Percentiles rank a stretch among this genome's conserved stretches.
These are phyloP conservation scores for Fusarium verticillioides DNA, from an alignment of 2,329 filamentous ascomycete genomes.

Conservation along the genomic window DNA sequence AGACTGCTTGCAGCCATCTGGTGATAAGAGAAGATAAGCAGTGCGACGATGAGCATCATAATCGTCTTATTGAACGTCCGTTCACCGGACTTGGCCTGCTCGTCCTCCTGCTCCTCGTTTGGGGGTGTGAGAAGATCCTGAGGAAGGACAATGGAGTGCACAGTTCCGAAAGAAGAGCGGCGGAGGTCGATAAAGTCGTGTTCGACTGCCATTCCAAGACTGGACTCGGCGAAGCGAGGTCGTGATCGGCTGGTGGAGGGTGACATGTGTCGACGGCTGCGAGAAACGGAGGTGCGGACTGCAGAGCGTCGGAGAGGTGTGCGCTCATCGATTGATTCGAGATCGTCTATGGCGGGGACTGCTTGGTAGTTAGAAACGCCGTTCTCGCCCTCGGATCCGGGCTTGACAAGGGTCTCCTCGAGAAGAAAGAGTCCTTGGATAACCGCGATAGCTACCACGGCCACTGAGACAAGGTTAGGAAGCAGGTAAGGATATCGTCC, in stretches of 20 bases:
- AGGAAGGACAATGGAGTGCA: constrained; percentile 53
- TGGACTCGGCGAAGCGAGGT: constrained; percentile 38
- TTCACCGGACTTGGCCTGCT: constrained; percentile 27
- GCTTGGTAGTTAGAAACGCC: constrained; percentile 33
- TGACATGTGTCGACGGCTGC: constrained; percentile 26
- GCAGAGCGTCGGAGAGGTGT: constrained; percentile 35
- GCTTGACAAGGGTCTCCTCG: constrained; percentile 52
- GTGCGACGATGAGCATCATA: constrained; percentile 50
- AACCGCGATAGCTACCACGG: constrained; percentile 72
- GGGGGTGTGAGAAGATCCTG: constrained; percentile 33
- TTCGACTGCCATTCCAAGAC: constrained; percentile 34
- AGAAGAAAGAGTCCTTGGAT: constrained; percentile 73
- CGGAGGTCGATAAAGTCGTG: constrained; percentile 40
- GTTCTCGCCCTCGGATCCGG: background rate
- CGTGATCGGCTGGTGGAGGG: constrained; percentile 30
- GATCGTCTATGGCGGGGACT: constrained; percentile 33
- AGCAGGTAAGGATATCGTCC: constrained; percentile 72
- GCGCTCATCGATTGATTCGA: constrained; percentile 33
- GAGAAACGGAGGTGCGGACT: constrained; percentile 18
- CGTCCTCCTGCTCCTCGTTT: constrained; percentile 21
- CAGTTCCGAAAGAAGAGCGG: constrained; percentile 54
- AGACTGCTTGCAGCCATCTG: constrained; percentile 58
- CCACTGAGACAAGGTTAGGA: constrained; percentile 65
- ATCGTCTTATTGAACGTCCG: constrained; percentile 52
- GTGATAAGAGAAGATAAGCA: constrained; percentile 57